Evolutionary conservation across 73 alveolate genomes (phyloP).

Genomic region (Paramecium sonneborni): DNA sequence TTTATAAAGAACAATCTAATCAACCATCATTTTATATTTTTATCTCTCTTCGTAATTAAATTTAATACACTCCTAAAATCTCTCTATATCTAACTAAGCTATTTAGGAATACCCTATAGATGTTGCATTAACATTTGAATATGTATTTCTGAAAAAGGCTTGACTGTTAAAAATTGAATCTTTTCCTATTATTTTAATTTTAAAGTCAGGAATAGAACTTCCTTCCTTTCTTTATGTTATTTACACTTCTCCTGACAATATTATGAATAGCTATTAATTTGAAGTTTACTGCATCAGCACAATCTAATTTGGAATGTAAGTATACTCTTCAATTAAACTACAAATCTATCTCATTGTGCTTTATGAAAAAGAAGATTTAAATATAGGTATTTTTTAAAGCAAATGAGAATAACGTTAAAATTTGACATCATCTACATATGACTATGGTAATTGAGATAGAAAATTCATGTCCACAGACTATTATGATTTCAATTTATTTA

Average conservation of each 20-base stretch:
- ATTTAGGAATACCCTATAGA: neutral
- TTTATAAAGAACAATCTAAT: neutral
- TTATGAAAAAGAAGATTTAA: neutral
- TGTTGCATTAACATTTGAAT: neutral
- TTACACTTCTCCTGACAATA: neutral
- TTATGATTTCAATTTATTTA: neutral
- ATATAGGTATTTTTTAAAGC: neutral
- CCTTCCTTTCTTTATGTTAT: neutral
- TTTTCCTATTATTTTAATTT: neutral
- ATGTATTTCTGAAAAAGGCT: slow-evolving; percentile 3
- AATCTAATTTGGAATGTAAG: neutral
- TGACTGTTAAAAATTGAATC: neutral
- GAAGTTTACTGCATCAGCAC: neutral
- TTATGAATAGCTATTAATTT: neutral
- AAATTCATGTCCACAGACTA: neutral
- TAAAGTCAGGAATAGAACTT: neutral
- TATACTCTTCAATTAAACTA: neutral
- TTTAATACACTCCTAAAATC: neutral
- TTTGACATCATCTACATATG: neutral
- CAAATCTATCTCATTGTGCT: neutral
- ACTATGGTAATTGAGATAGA: neutral
- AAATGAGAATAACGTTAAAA: neutral
- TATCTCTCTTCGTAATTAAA: neutral
- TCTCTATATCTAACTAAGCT: neutral
- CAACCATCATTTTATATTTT: slow-evolving; percentile 8